A percentile compares a stretch with the other conserved stretches of the same genome.
These are phyloP conservation scores for Aspergillus intermedius DNA, from an alignment of 2,329 filamentous ascomycete species.

Conservation along the genomic window DNA sequence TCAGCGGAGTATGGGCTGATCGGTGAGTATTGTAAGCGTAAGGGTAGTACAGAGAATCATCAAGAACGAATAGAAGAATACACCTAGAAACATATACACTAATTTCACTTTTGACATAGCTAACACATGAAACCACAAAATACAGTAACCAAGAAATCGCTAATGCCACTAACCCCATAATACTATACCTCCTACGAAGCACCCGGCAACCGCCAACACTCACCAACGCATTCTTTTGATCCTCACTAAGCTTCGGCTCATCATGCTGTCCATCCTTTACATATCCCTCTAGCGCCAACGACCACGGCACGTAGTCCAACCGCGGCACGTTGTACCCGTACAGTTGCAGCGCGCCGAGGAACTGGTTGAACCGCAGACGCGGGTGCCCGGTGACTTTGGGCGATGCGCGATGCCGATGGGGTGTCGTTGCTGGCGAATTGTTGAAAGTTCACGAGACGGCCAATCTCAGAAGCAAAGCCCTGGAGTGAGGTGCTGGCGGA, in stretches of 20 bases:
- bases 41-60: too few relatives aligned
- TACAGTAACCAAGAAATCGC: constrained; percentile 1
- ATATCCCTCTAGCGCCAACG: constrained; percentile 59
- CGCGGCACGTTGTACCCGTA: constrained; percentile 68
- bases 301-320: constrained; percentile 64
- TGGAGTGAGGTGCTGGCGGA: constrained; percentile 57
- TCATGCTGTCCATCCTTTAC: constrained; percentile 53
- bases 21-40: too few relatives aligned
- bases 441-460: constrained; percentile 43
- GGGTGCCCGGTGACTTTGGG: constrained; percentile 65
- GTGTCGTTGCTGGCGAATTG: constrained; percentile 37
- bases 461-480: constrained; percentile 52
- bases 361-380: constrained; percentile 70
- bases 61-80: too few relatives aligned
- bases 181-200: constrained; percentile 4
- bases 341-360: constrained; percentile 60
- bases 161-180: constrained; percentile 10
- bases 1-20: too few relatives aligned
- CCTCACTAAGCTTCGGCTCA: constrained; percentile 44
- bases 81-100: neutral
- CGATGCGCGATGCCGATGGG: constrained; percentile 59
- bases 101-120: neutral
- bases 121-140: constrained; percentile 2
- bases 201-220: constrained; percentile 50
- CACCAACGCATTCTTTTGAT: constrained; percentile 44